Base-by-base conservation (phyloP, 169 alveolate genomes). In the Cyclospora cayetanensis region DNA sequence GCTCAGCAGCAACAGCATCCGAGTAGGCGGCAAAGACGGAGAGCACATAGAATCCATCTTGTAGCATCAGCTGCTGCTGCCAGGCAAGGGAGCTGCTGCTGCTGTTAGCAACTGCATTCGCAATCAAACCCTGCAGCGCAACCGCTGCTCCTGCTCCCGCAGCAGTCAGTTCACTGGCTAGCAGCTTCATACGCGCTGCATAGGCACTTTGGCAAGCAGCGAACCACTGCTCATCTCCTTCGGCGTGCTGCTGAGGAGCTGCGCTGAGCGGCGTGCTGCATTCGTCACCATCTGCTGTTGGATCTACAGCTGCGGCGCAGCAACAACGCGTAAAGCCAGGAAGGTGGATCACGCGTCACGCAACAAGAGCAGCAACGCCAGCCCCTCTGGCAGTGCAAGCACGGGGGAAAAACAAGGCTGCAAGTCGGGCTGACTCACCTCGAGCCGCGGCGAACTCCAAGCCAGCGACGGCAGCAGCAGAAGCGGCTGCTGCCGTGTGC, bases 391-490 rank as follows among this genome's bases (percentile, higher is more conserved):
- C 12, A 7, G 52, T 11, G 43, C 50, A 3, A 37, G 37, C 18
- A 5, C 83, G n/a, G 83, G 60, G 41, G 83, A 11, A 66, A 15
- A 9, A 46, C n/a, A 9, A 9, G 60, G 46, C 83, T 18, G 35
- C n/a, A 9, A 9, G 60, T 29, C 83, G 37, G 35, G 83, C 18
- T 20, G 2, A 25, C 83, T 39, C 83, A 70, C 83, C 83, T 70
- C 60, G 53, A 18, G 29, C 83, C 35, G 41, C 83, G 41, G 83
- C 83, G 0, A 70, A 39, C 31, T 39, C 83, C 11, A 70, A 55
- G 34, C 83, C 83, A 70, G 83, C 83, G 41, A 70, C 83, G 15
- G 83, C 83, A 70, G 83, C 83, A 70, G 83, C 83, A 37, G 83
- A 70, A 0, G 83, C 83, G 20, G 83, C 83, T 70, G 83, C 83